phyloP scores from a whole-genome alignment of 1,284 basidiomycete genomes.

The Ceratorhiza oryzae-sativae region DNA sequence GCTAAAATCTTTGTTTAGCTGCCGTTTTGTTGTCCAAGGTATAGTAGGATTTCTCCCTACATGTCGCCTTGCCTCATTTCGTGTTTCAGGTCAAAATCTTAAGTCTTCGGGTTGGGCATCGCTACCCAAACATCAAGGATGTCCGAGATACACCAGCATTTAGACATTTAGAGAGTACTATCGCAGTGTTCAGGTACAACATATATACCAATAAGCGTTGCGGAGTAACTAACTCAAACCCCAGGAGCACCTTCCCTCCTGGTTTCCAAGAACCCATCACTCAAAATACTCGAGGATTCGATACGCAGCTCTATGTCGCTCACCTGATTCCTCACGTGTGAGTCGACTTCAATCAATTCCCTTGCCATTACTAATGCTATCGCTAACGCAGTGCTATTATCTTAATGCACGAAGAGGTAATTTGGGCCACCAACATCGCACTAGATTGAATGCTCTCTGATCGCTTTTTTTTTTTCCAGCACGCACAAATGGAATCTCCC shows the following conservation, averaged over 20 bases:
- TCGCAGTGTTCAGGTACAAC: constrained; percentile 23
- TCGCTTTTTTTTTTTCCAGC: neutral
- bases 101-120: constrained; percentile 20
- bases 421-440: neutral
- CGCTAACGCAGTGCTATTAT: constrained; percentile 13
- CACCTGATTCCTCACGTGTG: constrained; percentile 39
- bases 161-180: constrained; percentile 34
- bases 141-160: constrained; percentile 33
- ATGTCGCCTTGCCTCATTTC: neutral
- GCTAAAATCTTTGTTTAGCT: neutral
- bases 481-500: constrained; percentile 37
- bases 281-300: constrained; percentile 26
- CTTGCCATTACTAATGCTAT: neutral
- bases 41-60: neutral
- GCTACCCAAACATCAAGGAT: constrained; percentile 29
- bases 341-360: constrained; percentile 11
- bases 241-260: constrained; percentile 32
- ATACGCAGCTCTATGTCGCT: constrained; percentile 39
- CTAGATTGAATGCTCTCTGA: too few species aligned
- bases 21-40: too few species aligned
- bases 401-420: constrained; percentile 34
- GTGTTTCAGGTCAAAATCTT: constrained; percentile 21
- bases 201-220: neutral
- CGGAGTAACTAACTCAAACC: neutral
- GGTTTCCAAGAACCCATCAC: constrained; percentile 27